Conservation (phyloP, 495 filamentous ascomycete genomes). For the Penicillium arizonense region DNA sequence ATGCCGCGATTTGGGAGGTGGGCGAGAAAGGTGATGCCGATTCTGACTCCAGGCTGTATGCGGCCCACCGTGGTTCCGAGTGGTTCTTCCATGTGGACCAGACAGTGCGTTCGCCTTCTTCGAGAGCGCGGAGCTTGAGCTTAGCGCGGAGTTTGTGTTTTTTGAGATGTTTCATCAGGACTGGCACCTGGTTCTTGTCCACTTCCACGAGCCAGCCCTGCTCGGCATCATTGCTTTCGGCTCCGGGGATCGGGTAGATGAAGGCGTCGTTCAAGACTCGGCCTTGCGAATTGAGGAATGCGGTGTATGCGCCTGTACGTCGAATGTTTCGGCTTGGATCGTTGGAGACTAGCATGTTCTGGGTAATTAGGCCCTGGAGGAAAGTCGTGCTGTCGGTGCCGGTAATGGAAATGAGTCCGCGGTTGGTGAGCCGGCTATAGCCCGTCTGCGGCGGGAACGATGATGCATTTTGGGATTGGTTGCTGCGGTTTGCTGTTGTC, state of each 20-base stretch:
- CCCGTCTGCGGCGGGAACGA: conserved; percentile 35
- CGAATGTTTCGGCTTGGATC: conserved; percentile 32
- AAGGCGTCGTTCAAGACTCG: conserved; percentile 86
- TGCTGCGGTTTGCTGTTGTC: conserved; percentile 21
- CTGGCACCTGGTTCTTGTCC: conserved; percentile 61
- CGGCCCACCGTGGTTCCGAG: conserved; percentile 42
- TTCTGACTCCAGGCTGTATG: conserved; percentile 43
- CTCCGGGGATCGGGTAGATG: conserved; percentile 63
- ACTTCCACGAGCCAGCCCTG: conserved; percentile 76
- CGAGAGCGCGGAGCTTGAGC: conserved; percentile 62
- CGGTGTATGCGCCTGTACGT: conserved; percentile 62
- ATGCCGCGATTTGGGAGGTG: conserved; percentile 34
- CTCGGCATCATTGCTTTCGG: conserved; percentile 29
- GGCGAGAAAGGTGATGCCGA: conserved; percentile 26
- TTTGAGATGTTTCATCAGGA: conserved; percentile 67
- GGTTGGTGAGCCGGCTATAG: conserved; percentile 58
- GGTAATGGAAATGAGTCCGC: conserved; percentile 73
- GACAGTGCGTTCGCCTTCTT: conserved; percentile 57
- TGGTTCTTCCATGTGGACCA: conserved; percentile 67
- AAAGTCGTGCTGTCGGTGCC: conserved; percentile 78
- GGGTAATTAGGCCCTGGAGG: conserved; percentile 84
- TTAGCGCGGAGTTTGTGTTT: conserved; percentile 83
- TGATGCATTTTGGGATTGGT: conserved; percentile 20
- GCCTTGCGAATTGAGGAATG: conserved; percentile 83
- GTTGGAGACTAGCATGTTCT: conserved; percentile 58